Evolutionary conservation across 2,329 filamentous ascomycete genomes (phyloP), one percentile per base, ranked within the genome.

Genomic region (Helminthosporium solani): DNA sequence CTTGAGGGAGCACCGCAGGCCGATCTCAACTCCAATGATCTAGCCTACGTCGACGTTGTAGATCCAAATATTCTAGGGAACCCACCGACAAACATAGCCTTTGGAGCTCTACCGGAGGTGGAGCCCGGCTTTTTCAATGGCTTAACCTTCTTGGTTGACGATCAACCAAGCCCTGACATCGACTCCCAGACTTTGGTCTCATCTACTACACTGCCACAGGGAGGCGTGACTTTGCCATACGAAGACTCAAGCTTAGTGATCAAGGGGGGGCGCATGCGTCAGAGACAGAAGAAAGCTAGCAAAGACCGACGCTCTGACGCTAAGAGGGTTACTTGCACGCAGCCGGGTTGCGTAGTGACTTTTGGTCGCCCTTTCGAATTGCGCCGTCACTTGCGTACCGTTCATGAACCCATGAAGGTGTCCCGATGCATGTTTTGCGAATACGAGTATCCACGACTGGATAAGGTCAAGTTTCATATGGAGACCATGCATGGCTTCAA

Each of bases 401-500:
- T 31, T 5, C 46, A 48, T 19, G 18, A 25, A 28, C 33, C 16
- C 16, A 16, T 39, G 18, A 15, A 36, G 18, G 21, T 15, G 3
- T n/a, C 9, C 12, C 34, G 34, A n/a, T 47, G 45, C 30, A 43
- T 43, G 19, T 8, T 40, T n/a, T 48, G 46, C 41, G 25, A 31
- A 9, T 48, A 48, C 31, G 19, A 20, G 15, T 48, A 48, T 41
- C 36, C 40, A 18, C 35, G 46, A 21, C 6, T 37, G 2, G 46
- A 48, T 36, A 48, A 48, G 27, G 46, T 48, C 9, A 36, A 31
- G 9, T 33, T 34, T 7, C 46, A 48, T 28, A 44, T 48, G 46
- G 30, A 31, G 31, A 47, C 35, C 31, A 37, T 44, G 40, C 46
- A 48, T 37, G 46, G 40, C 7, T 20, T 42, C 1, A 19, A 20